A percentile compares a stretch with the other conserved stretches of the same genome.
These are phyloP conservation scores for Erodium moschatum DNA, from an alignment of 441 rosid species.

Conservation along the genomic window DNA sequence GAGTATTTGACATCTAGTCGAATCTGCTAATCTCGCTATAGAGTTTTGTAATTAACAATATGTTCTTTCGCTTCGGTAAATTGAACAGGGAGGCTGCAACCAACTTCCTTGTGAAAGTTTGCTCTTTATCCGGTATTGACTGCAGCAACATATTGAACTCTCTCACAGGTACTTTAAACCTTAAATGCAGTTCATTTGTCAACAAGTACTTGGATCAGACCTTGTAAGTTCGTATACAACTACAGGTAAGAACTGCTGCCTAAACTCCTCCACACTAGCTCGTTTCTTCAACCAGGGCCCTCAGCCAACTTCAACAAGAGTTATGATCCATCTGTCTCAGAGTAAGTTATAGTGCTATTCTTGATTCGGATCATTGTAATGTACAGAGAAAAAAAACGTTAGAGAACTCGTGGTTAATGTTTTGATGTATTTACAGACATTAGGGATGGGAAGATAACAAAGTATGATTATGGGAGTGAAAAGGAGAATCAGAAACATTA, in stretches of 20 bases:
- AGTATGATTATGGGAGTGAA: constrained; percentile 6
- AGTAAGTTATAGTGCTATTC: background rate
- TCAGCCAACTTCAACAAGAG: constrained; percentile 4
- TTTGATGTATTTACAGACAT: background rate
- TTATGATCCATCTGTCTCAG: constrained; percentile 9
- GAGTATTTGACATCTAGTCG: background rate
- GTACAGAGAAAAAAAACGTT: too few relatives aligned
- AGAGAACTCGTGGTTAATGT: background rate
- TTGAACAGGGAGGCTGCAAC: constrained; percentile 8
- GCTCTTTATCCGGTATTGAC: background rate
- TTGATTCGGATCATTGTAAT: background rate
- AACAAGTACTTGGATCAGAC: background rate
- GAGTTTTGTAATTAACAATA: background rate
- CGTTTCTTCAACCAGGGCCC: background rate
- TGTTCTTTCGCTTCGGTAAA: background rate
- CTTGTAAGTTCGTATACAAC: background rate
- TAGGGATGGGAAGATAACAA: constrained; percentile 7
- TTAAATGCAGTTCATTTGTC: background rate
- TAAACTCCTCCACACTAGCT: constrained; percentile 5
- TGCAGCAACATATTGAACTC: constrained; percentile 7
- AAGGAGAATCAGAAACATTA: constrained; percentile 7
- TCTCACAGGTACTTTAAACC: background rate
- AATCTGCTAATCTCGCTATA: background rate
- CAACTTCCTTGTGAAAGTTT: constrained; percentile 1
- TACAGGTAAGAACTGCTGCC: constrained; percentile 10